Evolutionary conservation across 768 basidiomycete species (phyloP).

Genomic region (Gymnopilus junonius): DNA sequence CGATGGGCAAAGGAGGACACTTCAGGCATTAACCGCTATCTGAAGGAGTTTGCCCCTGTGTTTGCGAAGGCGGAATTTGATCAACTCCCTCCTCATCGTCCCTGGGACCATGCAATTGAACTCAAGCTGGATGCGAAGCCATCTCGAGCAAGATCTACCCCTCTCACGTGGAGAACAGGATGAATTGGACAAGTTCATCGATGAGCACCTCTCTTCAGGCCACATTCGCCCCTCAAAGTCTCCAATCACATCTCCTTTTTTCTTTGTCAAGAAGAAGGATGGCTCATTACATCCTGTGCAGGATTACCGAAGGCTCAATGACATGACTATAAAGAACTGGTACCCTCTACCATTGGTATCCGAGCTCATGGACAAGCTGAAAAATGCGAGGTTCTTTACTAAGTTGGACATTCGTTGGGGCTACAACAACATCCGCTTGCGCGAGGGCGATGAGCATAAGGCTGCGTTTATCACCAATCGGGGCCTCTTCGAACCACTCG

Average conservation of each 20-base stretch:
- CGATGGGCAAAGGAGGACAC: background rate
- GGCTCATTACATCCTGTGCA: slow-evolving; percentile 22
- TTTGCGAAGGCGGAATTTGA: slow-evolving; percentile 20
- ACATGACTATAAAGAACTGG: slow-evolving; percentile 29
- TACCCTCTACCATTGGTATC: slow-evolving; percentile 30
- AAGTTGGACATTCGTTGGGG: slow-evolving; percentile 43
- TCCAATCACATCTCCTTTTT: slow-evolving; percentile 22
- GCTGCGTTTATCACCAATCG: slow-evolving; percentile 20
- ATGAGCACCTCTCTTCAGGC: background rate
- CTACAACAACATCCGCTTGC: slow-evolving; percentile 40
- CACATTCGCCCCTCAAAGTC: slow-evolving; percentile 34
- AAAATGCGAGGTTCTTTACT: slow-evolving; percentile 29
- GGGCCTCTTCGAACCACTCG: slow-evolving; percentile 35
- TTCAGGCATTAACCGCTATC: background rate
- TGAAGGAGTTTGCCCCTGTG: slow-evolving; percentile 13
- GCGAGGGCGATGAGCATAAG: slow-evolving; percentile 38
- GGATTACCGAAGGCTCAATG: slow-evolving; percentile 33
- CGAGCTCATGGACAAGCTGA: slow-evolving; percentile 29
- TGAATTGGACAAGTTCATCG: background rate
- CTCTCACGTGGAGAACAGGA: background rate
- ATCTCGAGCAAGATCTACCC: slow-evolving; percentile 25
- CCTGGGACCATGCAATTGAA: slow-evolving; percentile 41
- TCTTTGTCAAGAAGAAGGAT: slow-evolving; percentile 14
- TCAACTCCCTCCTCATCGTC: slow-evolving; percentile 15
- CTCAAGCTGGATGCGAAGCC: slow-evolving; percentile 31